Evolutionary conservation across 352 stramenopile species (phyloP).

Genomic region (Peronospora belbahrii): DNA sequence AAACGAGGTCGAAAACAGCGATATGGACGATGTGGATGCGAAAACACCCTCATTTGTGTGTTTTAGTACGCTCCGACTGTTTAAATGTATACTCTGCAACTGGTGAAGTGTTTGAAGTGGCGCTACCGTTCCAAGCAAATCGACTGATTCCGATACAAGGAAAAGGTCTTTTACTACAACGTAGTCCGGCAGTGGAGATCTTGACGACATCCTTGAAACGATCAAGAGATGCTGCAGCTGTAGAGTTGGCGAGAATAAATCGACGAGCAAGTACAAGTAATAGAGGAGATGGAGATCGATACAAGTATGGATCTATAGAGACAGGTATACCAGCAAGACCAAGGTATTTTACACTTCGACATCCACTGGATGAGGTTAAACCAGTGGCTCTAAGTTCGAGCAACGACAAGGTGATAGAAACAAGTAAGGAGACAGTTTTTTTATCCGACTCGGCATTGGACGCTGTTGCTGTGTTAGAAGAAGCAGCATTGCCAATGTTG

Average conservation of each 20-base stretch:
- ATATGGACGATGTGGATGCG: conserved; percentile 7
- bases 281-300: conserved; percentile 26
- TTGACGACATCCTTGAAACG: conserved; percentile 23
- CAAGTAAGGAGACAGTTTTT: conserved; percentile 19
- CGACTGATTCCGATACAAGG: conserved; percentile 39
- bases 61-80: conserved; percentile 59
- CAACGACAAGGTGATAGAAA: not conserved
- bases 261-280: conserved; percentile 32
- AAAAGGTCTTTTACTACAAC: conserved; percentile 51
- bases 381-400: conserved; percentile 32
- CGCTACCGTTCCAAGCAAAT: conserved; percentile 67
- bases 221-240: conserved; percentile 21
- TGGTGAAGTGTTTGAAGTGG: conserved; percentile 63
- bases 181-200: conserved; percentile 30
- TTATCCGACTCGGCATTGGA: conserved; percentile 49
- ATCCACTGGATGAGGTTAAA: conserved; percentile 74
- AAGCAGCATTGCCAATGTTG: conserved; percentile 22
- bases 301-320: conserved; percentile 21
- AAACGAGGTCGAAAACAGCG: not conserved
- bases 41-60: conserved; percentile 38
- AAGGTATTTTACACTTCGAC: conserved; percentile 62
- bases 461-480: conserved; percentile 31
- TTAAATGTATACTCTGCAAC: conserved; percentile 56
- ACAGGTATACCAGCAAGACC: conserved; percentile 23
- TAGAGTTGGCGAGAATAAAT: conserved; percentile 22